Evolutionary conservation across 495 filamentous ascomycete species (phyloP).

Genomic region (Tuber melanosporum): DNA sequence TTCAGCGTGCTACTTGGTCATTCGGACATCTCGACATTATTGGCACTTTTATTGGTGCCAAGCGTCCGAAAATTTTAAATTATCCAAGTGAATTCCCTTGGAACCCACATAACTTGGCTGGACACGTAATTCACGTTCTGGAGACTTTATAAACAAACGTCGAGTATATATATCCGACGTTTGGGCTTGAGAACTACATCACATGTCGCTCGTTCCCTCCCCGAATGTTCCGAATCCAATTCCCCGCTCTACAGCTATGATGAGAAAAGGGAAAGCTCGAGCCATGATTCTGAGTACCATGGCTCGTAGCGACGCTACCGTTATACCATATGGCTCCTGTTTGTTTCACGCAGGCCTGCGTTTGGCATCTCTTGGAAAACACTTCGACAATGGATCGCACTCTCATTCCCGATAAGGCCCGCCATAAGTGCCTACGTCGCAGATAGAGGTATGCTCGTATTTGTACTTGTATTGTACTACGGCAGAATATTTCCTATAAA

Average conservation of each 20-base stretch:
- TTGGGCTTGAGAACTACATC: not conserved
- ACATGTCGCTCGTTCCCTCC: not conserved
- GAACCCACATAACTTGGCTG: too few species aligned
- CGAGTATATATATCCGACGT: not conserved
- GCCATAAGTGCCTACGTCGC: not conserved
- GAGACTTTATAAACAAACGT: not conserved
- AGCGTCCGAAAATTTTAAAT: too few species aligned
- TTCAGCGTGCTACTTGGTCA: too few species aligned
- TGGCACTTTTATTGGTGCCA: too few species aligned
- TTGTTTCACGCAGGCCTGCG: not conserved
- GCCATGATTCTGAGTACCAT: too few species aligned
- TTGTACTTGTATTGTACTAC: not conserved
- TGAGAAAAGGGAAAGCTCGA: too few species aligned
- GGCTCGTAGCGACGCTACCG: too few species aligned
- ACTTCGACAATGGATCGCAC: not conserved
- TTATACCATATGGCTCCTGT: not conserved
- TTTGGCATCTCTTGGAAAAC: not conserved
- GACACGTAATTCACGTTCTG: too few species aligned
- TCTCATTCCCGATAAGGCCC: not conserved
- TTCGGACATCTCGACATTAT: too few species aligned
- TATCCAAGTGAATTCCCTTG: too few species aligned
- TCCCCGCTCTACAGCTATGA: not conserved
- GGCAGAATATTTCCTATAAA: not conserved
- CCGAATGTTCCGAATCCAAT: not conserved
- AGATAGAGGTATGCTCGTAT: too few species aligned